Percentiles rank a stretch among this genome's conserved stretches.
These are phyloP conservation scores for Madurella mycetomatis DNA, from an alignment of 2,329 filamentous ascomycete species.

Conservation along the genomic window DNA sequence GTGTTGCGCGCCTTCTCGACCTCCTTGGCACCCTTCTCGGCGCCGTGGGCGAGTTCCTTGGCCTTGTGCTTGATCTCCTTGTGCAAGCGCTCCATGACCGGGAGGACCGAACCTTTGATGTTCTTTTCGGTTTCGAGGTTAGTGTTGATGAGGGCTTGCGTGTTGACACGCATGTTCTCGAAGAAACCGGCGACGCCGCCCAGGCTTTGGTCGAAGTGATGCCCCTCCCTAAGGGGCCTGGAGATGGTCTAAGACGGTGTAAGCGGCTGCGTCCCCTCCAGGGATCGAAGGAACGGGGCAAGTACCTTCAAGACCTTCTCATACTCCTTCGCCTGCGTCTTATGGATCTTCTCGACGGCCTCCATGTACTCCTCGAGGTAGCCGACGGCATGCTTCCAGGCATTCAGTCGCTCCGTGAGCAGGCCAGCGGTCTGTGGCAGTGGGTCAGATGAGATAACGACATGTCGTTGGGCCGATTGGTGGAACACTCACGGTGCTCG, in stretches of 20 bases:
- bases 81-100: constrained; percentile 85
- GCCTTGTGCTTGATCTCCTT: constrained; percentile 95
- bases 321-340: constrained; percentile 85
- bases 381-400: constrained; percentile 91
- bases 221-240: constrained; percentile 78
- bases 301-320: constrained; percentile 83
- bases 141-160: constrained; percentile 82
- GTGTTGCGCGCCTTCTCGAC: constrained; percentile 81
- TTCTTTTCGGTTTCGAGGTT: constrained; percentile 89
- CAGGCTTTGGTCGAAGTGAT: constrained; percentile 89
- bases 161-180: constrained; percentile 90
- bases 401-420: constrained; percentile 80
- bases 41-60: constrained; percentile 81
- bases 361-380: constrained; percentile 88
- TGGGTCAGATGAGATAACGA: background rate
- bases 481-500: constrained; percentile 46
- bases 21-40: constrained; percentile 78
- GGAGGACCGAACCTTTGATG: constrained; percentile 79
- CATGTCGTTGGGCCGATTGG: background rate
- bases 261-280: background rate
- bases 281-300: background rate
- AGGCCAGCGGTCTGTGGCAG: constrained; percentile 64
- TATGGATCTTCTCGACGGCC: constrained; percentile 81
- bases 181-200: constrained; percentile 87
- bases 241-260: constrained; percentile 65